Conservation (phyloP, 1,139 yeast species). For the Candida sp. region DNA sequence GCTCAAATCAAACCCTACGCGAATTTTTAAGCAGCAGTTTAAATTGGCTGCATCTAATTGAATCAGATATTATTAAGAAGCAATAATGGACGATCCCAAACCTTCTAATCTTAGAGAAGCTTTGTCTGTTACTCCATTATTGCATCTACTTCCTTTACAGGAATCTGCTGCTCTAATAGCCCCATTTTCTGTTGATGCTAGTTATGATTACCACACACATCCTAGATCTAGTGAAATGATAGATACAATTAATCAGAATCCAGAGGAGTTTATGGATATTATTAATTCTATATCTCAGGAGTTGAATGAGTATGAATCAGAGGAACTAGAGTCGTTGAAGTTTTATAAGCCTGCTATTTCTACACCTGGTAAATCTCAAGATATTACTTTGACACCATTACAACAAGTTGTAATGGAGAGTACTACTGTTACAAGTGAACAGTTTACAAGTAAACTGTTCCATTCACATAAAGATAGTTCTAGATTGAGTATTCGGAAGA, state of each 20-base stretch:
- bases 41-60: background rate
- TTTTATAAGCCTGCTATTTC: slow-evolving; percentile 2
- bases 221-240: slow-evolving; percentile 3
- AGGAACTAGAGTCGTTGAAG: slow-evolving; percentile 14
- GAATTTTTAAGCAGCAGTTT: background rate
- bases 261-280: slow-evolving; percentile 7
- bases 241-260: slow-evolving; percentile 12
- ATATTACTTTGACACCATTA: slow-evolving; percentile 1
- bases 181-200: slow-evolving; percentile 1
- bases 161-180: slow-evolving; percentile 19
- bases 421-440: background rate
- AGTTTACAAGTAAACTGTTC: background rate
- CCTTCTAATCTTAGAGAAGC: slow-evolving; percentile 20
- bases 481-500: slow-evolving; percentile 13
- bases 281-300: slow-evolving; percentile 16
- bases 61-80: background rate
- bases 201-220: background rate
- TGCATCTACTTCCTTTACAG: slow-evolving; percentile 28
- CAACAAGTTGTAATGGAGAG: background rate
- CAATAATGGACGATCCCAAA: slow-evolving; percentile 4
- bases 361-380: background rate
- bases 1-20: background rate
- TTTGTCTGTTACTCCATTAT: slow-evolving; percentile 24
- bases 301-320: slow-evolving; percentile 11
- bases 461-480: slow-evolving; percentile 4